Evolutionary conservation across 805 yeast species (phyloP).

Genomic region (Saturnispora saitoi): DNA sequence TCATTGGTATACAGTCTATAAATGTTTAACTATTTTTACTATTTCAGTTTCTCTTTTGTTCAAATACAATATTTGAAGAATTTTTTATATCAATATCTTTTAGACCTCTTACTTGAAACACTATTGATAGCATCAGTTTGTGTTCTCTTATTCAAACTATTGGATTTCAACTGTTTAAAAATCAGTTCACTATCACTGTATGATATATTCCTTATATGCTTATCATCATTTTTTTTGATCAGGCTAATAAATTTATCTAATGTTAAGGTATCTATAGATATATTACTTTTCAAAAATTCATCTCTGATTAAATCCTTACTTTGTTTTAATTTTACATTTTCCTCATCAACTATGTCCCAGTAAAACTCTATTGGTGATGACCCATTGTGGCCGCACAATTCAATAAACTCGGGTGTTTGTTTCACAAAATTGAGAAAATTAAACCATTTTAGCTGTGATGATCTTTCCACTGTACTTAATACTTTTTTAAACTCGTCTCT

Average conservation of each 20-base stretch:
- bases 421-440: slow-evolving; percentile 44
- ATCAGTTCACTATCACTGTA: not conserved
- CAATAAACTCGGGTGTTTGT: slow-evolving; percentile 48
- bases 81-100: not conserved
- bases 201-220: slow-evolving; percentile 1
- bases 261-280: slow-evolving; percentile 4
- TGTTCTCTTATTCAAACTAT: not conserved
- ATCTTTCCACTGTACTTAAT: slow-evolving; percentile 29
- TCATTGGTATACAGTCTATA: not conserved
- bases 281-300: slow-evolving; percentile 28
- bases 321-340: slow-evolving; percentile 44
- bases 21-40: not conserved
- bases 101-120: not conserved
- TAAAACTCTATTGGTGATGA: slow-evolving; percentile 71
- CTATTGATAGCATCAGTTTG: not conserved
- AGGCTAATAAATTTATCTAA: slow-evolving; percentile 11
- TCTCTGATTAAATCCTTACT: slow-evolving; percentile 54
- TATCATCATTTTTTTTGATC: slow-evolving; percentile 8
- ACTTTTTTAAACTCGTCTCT: slow-evolving; percentile 49
- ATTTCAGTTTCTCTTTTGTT: not conserved
- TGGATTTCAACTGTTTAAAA: not conserved
- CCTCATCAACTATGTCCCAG: slow-evolving; percentile 64
- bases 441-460: slow-evolving; percentile 50
- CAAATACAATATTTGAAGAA: no score
- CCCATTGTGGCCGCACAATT: slow-evolving; percentile 65